These are phyloP conservation scores for Ophiocordyceps camponoti-leonardi DNA, from an alignment of 2,329 filamentous ascomycete genomes.

Conservation along the genomic window DNA sequence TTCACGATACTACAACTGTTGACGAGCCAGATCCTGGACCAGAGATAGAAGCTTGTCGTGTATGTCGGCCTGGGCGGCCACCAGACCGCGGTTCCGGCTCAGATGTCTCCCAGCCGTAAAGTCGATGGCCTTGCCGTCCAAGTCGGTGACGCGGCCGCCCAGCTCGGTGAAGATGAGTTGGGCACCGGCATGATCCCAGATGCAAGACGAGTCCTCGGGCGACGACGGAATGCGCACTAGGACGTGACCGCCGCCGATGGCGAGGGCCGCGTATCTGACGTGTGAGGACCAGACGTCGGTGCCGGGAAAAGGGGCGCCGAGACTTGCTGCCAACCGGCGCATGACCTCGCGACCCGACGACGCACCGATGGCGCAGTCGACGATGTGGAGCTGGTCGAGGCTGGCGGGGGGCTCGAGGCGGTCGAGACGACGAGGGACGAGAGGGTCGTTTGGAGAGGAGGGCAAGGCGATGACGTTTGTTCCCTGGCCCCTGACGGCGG, in stretches of 20 bases:
- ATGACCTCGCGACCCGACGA: constrained; percentile 16
- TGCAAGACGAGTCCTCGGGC: constrained; percentile 8
- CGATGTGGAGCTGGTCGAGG: constrained; percentile 12
- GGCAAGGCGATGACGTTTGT: constrained; percentile 8
- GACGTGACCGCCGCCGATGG: constrained; percentile 18
- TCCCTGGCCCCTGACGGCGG: constrained; percentile 15
- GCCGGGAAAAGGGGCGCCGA: constrained; percentile 16
- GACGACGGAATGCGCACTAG: constrained; percentile 14
- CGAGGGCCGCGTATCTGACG: constrained; percentile 19
- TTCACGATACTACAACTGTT: background rate
- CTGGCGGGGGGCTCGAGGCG: constrained; percentile 6
- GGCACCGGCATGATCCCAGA: constrained; percentile 40
- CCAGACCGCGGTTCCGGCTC: constrained; percentile 15
- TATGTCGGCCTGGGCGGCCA: constrained; percentile 25
- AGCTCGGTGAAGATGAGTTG: constrained; percentile 39
- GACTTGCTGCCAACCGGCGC: constrained; percentile 9
- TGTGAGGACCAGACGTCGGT: constrained; percentile 23
- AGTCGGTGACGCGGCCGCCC: constrained; percentile 35
- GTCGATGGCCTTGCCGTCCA: constrained; percentile 17
- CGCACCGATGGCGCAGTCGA: constrained; percentile 15
- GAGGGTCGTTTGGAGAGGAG: constrained; percentile 4
- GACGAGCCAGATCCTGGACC: constrained; percentile 5
- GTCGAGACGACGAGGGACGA: constrained; percentile 6
- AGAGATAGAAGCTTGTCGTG: constrained; percentile 22
- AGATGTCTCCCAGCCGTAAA: constrained; percentile 18